These are phyloP conservation scores for Lactifluus hygrophoroides DNA, from an alignment of 768 basidiomycete species.

Conservation along the genomic window DNA sequence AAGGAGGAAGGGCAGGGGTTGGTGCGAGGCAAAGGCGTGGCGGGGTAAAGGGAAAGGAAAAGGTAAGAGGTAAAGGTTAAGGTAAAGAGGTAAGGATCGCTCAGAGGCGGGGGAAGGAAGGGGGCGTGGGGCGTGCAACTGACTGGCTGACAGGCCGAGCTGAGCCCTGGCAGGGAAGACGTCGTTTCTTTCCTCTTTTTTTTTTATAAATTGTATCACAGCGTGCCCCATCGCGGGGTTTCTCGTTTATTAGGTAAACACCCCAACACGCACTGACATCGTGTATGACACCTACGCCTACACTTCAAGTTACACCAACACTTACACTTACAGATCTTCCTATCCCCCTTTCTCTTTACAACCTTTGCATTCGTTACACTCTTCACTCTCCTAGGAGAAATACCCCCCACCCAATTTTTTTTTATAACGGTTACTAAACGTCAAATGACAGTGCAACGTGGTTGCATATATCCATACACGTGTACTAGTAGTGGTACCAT, in stretches of 20 bases:
- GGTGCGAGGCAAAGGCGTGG: slow-evolving; percentile 25
- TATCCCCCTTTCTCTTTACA: background rate
- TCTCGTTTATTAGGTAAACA: slow-evolving; percentile 1
- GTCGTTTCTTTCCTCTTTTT: background rate
- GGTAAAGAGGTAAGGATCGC: too few relatives aligned
- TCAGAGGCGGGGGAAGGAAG: too few relatives aligned
- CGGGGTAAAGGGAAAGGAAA: slow-evolving; percentile 44
- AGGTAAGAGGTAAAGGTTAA: slow-evolving; percentile 4
- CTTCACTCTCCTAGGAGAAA: too few relatives aligned
- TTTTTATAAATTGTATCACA: background rate
- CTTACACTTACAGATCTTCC: background rate
- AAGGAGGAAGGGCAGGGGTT: slow-evolving; percentile 8
- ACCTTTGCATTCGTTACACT: too few relatives aligned
- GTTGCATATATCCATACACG: slow-evolving; percentile 1
- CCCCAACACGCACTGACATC: slow-evolving; percentile 11
- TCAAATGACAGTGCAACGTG: slow-evolving; percentile 12
- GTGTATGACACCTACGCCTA: background rate
- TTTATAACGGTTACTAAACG: slow-evolving; percentile 1
- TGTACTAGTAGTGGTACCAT: slow-evolving; percentile 8
- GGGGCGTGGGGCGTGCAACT: too few relatives aligned
- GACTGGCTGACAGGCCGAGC: too few relatives aligned
- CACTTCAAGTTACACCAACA: too few relatives aligned
- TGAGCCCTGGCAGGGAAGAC: background rate
- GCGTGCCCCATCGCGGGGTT: background rate
- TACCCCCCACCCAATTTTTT: too few relatives aligned